Evolutionary conservation across 176 grass and related monocot genomes (phyloP).

Genomic region (Hyparrhenia diplandra): DNA sequence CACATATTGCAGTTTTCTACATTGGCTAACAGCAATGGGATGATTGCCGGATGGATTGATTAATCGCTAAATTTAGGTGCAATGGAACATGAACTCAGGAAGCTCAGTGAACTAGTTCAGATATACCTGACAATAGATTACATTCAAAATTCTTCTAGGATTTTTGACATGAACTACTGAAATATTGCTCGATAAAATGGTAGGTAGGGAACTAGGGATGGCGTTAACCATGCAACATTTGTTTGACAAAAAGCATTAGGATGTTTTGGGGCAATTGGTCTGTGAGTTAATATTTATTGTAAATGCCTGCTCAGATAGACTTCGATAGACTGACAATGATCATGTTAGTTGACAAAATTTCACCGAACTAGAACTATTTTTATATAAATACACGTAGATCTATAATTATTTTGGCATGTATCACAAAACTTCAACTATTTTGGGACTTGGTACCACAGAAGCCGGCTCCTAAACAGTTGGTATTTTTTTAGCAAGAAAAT

Average conservation of each 20-base stretch:
- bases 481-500: background rate
- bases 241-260: background rate
- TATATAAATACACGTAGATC: background rate
- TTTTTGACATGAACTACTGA: background rate
- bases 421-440: background rate
- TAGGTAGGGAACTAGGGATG: background rate
- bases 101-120: background rate
- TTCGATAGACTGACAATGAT: no score
- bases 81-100: background rate
- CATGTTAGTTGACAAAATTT: background rate
- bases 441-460: background rate
- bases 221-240: background rate
- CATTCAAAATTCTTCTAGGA: background rate
- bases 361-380: background rate
- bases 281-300: background rate
- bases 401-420: background rate
- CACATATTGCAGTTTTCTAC: constrained; percentile 19
- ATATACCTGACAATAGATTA: background rate
- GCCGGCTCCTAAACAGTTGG: background rate
- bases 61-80: background rate
- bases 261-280: background rate
- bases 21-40: background rate
- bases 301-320: background rate
- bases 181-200: background rate
- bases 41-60: background rate